These are phyloP conservation scores for Lipomyces sp. DNA, from an alignment of 805 yeast species.

Conservation along the genomic window DNA sequence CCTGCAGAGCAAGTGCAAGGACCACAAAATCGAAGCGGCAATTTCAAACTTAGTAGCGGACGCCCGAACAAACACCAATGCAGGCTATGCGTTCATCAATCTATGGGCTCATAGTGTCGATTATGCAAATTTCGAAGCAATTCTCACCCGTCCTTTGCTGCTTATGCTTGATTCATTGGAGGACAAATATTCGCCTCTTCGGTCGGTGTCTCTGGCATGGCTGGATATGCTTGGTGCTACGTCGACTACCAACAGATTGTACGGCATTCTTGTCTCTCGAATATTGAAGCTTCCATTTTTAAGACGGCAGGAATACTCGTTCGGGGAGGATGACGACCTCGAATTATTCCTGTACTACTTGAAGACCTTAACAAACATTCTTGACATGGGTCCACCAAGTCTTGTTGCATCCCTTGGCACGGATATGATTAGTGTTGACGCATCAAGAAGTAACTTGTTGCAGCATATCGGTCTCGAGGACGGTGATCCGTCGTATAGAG, in stretches of 20 bases:
- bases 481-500: slow-evolving; percentile 29
- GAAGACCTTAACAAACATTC: slow-evolving; percentile 50
- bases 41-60: slow-evolving; percentile 54
- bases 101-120: slow-evolving; percentile 76
- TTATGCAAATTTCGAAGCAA: slow-evolving; percentile 40
- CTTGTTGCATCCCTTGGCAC: slow-evolving; percentile 50
- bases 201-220: slow-evolving; percentile 27
- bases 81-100: slow-evolving; percentile 56
- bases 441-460: slow-evolving; percentile 25
- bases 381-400: slow-evolving; percentile 44
- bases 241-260: slow-evolving; percentile 49
- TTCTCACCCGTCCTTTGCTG: slow-evolving; percentile 62
- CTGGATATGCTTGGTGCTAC: slow-evolving; percentile 29
- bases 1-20: slow-evolving; percentile 52
- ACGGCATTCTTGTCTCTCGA: slow-evolving; percentile 58
- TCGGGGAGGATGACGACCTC: slow-evolving; percentile 53
- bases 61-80: slow-evolving; percentile 38
- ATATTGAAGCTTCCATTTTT: slow-evolving; percentile 45
- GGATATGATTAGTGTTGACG: slow-evolving; percentile 48
- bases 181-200: slow-evolving; percentile 42
- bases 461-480: slow-evolving; percentile 29
- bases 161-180: slow-evolving; percentile 63
- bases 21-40: slow-evolving; percentile 67
- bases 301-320: slow-evolving; percentile 34
- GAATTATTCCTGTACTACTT: slow-evolving; percentile 62